Percentiles rank a stretch among this genome's conserved stretches.
phyloP scores from a whole-genome alignment of 176 grass and related monocot genomes.

The Otatea glauca region DNA sequence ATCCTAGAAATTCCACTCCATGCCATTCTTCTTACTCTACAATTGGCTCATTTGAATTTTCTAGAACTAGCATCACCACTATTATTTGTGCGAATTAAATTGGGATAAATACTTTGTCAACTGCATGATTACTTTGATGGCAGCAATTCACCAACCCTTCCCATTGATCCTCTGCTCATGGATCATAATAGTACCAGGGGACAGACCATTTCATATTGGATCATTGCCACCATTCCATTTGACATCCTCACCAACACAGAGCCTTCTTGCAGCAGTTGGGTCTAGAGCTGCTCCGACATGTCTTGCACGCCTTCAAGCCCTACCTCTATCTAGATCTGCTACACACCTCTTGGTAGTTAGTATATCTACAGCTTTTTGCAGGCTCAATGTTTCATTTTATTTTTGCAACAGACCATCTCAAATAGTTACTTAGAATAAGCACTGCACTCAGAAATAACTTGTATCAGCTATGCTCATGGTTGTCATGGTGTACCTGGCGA shows the following conservation, averaged over 20 bases:
- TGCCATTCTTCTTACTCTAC: background rate
- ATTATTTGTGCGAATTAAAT: background rate
- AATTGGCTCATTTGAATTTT: background rate
- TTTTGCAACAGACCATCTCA: background rate
- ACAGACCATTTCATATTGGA: background rate
- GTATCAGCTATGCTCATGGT: background rate
- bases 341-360: background rate
- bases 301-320: background rate
- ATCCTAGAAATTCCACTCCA: background rate
- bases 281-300: background rate
- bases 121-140: background rate
- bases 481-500: too few relatives aligned
- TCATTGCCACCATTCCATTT: conserved; percentile 15
- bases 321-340: conserved; percentile 2
- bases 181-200: background rate
- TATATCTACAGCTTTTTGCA: background rate
- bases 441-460: background rate
- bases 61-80: background rate
- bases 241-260: background rate
- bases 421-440: background rate
- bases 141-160: background rate
- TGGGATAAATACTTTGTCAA: background rate
- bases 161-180: background rate
- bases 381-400: background rate
- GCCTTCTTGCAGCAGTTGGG: background rate